phyloP scores from a whole-genome alignment of 768 basidiomycete genomes.

The Chalciporus sphaerocephalus region DNA sequence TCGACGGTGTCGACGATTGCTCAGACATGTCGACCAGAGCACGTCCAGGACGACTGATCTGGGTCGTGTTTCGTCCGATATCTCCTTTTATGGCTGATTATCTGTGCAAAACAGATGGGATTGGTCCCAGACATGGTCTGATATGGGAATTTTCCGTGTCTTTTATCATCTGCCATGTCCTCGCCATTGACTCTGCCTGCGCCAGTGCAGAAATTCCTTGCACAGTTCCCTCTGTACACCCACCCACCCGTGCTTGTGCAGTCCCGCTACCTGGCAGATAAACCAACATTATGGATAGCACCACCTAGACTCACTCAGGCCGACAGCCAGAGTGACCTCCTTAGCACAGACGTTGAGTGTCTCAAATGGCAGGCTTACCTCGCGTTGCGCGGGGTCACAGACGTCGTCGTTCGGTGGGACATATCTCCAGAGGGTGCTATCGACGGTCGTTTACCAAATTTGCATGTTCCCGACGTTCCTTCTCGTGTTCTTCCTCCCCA shows the following conservation, averaged over 20 bases:
- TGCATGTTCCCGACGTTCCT: conserved; percentile 52
- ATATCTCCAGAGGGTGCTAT: conserved; percentile 65
- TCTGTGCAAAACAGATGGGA: not conserved
- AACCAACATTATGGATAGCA: conserved; percentile 64
- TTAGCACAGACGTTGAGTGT: conserved; percentile 80
- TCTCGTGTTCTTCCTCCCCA: conserved; percentile 58
- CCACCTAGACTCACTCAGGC: conserved; percentile 35
- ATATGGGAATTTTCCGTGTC: not conserved
- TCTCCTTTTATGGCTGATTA: not conserved
- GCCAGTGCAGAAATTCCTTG: conserved; percentile 48
- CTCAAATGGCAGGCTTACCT: conserved; percentile 86
- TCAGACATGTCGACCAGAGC: conserved; percentile 35
- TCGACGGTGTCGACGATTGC: conserved; percentile 49
- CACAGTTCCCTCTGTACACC: conserved; percentile 56
- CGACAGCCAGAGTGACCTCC: conserved; percentile 21
- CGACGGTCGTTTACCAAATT: conserved; percentile 63
- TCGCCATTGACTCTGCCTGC: conserved; percentile 29
- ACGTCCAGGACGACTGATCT: not conserved
- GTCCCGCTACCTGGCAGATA: conserved; percentile 19
- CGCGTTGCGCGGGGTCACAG: conserved; percentile 51
- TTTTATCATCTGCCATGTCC: conserved; percentile 3
- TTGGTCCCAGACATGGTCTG: not conserved
- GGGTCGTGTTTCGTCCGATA: not conserved
- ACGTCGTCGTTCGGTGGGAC: conserved; percentile 61
- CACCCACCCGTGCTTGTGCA: conserved; percentile 39